These are phyloP conservation scores for Cornus controversa DNA, from an alignment of 148 eudicot genomes.

Conservation along the genomic window DNA sequence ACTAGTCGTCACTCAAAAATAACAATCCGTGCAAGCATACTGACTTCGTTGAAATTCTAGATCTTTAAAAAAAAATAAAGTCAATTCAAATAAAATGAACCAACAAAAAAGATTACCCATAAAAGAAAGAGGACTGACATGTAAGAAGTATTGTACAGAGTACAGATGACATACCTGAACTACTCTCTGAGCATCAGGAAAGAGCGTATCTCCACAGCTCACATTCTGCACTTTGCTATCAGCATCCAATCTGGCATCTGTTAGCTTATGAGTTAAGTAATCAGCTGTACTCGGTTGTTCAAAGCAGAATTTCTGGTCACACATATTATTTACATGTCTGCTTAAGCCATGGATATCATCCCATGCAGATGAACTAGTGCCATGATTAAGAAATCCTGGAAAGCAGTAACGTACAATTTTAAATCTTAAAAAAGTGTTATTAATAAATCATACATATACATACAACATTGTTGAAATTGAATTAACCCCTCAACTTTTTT, in stretches of 20 bases:
- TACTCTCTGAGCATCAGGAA: background rate
- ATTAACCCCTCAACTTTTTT: background rate
- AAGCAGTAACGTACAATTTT: background rate
- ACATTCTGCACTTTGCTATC: constrained; percentile 3
- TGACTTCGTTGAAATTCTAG: too few species aligned
- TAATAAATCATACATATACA: background rate
- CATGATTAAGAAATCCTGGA: constrained; percentile 9
- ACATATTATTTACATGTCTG: background rate
- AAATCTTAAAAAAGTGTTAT: background rate
- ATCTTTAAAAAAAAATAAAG: too few species aligned
- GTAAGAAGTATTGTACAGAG: background rate
- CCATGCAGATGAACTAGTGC: background rate
- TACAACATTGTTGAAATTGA: background rate
- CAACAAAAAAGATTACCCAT: background rate
- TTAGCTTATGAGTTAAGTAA: constrained; percentile 15
- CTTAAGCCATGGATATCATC: constrained; percentile 1
- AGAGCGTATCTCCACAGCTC: constrained; percentile 4
- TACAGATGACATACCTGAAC: constrained; percentile 9
- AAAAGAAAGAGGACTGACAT: background rate
- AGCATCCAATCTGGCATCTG: constrained; percentile 16
- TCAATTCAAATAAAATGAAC: too few species aligned
- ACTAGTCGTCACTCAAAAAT: too few species aligned
- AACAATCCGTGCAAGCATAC: too few species aligned
- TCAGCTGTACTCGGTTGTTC: constrained; percentile 7
- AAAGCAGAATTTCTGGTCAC: background rate